phyloP scores from a whole-genome alignment of 345 rosid species.

The Linum usitatissimum region DNA sequence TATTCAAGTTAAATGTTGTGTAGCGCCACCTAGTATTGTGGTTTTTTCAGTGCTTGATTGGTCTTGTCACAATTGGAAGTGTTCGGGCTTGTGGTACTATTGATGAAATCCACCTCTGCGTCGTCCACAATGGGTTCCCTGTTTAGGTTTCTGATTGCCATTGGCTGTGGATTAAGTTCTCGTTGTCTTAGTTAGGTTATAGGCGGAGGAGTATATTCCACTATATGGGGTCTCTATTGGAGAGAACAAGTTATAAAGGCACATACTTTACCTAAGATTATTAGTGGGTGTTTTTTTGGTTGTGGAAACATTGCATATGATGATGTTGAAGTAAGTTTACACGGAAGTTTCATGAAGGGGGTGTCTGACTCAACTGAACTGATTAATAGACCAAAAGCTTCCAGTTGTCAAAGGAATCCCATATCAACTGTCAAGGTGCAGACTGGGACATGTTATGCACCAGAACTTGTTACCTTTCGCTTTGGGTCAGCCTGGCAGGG shows the following conservation, averaged over 20 bases:
- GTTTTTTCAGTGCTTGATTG: conserved; percentile 10
- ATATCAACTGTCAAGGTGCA: neutral
- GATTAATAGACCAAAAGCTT: neutral
- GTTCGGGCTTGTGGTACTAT: conserved; percentile 11
- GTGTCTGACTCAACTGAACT: neutral
- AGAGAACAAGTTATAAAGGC: conserved; percentile 2
- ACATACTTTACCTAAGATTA: conserved; percentile 7
- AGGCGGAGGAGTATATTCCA: conserved; percentile 1
- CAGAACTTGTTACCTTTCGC: neutral
- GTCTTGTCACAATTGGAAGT: conserved; percentile 18
- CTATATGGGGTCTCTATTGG: neutral
- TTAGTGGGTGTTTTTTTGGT: conserved; percentile 3
- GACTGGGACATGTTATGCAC: neutral
- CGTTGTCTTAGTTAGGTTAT: conserved; percentile 2
- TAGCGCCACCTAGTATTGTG: conserved; percentile 18
- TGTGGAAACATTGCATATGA: conserved; percentile 5
- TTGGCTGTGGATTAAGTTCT: neutral
- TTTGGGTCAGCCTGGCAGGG: conserved; percentile 8
- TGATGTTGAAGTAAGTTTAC: conserved; percentile 2
- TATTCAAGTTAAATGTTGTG: conserved; percentile 22
- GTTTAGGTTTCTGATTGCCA: neutral
- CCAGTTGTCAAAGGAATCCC: conserved; percentile 4
- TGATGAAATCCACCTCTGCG: conserved; percentile 8
- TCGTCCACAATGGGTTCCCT: conserved; percentile 16
- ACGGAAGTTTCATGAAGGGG: neutral